Conservation (phyloP, 1,139 yeast genomes). For the Protomyces macrosporus region DNA sequence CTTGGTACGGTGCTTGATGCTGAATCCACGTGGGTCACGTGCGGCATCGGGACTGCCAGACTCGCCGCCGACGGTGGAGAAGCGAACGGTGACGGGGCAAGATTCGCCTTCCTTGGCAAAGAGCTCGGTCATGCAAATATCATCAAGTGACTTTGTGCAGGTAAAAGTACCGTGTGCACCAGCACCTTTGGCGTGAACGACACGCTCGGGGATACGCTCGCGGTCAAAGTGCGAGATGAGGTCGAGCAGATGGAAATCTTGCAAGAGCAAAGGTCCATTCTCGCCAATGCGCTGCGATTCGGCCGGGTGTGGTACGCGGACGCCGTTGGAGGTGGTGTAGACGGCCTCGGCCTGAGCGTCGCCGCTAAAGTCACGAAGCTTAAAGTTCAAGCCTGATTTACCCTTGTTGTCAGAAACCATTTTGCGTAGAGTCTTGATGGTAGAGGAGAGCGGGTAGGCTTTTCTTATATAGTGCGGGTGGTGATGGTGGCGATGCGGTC, state of each 20-base stretch:
- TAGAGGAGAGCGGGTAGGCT: too few relatives aligned
- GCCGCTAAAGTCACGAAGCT: constrained; percentile 8
- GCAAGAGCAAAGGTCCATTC: constrained; percentile 45
- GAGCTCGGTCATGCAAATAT: constrained; percentile 65
- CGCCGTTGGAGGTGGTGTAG: constrained; percentile 67
- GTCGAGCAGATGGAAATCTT: constrained; percentile 74
- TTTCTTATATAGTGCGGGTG: too few relatives aligned
- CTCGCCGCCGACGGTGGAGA: constrained; percentile 89
- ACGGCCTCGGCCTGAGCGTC: constrained; percentile 33
- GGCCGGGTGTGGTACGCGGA: constrained; percentile 59
- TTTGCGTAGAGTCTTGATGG: neutral
- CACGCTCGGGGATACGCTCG: constrained; percentile 84
- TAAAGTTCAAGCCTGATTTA: constrained; percentile 16
- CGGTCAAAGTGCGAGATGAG: constrained; percentile 77
- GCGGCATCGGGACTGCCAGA: constrained; percentile 78
- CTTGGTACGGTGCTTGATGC: constrained; percentile 77
- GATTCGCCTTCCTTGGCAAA: constrained; percentile 69
- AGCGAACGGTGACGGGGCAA: constrained; percentile 67
- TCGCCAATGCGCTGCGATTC: constrained; percentile 72
- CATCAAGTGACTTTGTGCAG: constrained; percentile 75
- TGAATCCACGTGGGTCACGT: constrained; percentile 86
- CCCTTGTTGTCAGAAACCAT: neutral
- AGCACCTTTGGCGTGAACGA: constrained; percentile 85
- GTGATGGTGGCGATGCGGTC: too few relatives aligned
- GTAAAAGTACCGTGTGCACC: constrained; percentile 80